Percentiles rank a stretch among this genome's conserved stretches.
These are phyloP conservation scores for Fusarium anguioides DNA, from an alignment of 2,329 filamentous ascomycete species.

Conservation along the genomic window DNA sequence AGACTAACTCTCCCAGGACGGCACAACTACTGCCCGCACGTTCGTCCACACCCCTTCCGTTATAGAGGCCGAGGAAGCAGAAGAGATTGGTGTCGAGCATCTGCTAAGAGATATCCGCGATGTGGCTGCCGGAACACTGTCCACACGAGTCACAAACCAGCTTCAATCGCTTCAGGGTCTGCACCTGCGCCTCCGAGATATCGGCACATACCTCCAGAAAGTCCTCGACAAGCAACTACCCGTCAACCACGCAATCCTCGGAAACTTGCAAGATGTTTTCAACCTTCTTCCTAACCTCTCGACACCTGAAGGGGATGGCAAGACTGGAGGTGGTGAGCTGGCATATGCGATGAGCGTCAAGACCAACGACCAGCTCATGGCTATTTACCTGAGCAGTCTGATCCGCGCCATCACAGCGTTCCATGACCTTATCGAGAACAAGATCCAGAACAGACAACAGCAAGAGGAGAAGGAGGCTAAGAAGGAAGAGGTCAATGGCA, in stretches of 20 bases:
- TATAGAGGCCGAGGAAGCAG: conserved; percentile 98
- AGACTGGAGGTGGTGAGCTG: conserved; percentile 80
- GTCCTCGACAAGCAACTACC: conserved; percentile 92
- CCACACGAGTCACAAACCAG: conserved; percentile 96
- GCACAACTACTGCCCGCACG: conserved; percentile 94
- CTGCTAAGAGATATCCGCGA: conserved; percentile 97
- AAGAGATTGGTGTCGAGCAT: conserved; percentile 99
- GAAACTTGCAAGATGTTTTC: conserved; percentile 99
- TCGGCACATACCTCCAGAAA: conserved; percentile 94
- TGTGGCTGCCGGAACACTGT: conserved; percentile 95
- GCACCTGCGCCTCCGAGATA: conserved; percentile 93
- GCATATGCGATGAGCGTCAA: conserved; percentile 98
- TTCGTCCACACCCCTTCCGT: conserved; percentile 98
- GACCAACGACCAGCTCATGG: conserved; percentile 99
- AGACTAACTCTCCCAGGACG: conserved; percentile 72
- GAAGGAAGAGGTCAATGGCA: conserved; percentile 74
- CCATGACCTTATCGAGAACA: conserved; percentile 99
- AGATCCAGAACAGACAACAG: conserved; percentile 98
- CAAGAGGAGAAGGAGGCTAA: conserved; percentile 94
- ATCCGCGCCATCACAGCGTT: conserved; percentile 98
- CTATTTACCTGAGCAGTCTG: conserved; percentile 92
- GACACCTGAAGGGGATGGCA: conserved; percentile 77
- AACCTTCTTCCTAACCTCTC: conserved; percentile 97
- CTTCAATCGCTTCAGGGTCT: conserved; percentile 96
- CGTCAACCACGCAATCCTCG: conserved; percentile 96